A percentile compares a stretch with the other conserved stretches of the same genome.
These are phyloP conservation scores for Ceratobasidium sp. DNA, from an alignment of 1,284 basidiomycete genomes.

Conservation along the genomic window DNA sequence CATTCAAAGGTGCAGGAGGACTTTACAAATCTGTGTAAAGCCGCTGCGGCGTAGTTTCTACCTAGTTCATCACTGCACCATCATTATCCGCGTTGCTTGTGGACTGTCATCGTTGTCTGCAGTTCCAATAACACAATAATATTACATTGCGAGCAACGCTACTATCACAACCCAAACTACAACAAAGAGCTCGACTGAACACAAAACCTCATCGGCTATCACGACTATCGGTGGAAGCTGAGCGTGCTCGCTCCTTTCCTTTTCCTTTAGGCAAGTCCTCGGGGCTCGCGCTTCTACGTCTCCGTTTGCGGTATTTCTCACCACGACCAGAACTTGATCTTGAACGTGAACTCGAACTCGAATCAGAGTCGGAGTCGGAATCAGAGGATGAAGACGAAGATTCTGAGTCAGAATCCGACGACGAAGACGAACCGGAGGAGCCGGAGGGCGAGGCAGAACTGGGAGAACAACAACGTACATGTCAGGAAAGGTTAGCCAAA, in stretches of 20 bases:
- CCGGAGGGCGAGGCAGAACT: constrained; percentile 51
- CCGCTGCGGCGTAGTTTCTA: no score
- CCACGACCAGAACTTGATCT: constrained; percentile 39
- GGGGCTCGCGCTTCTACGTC: constrained; percentile 14
- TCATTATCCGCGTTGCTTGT: no score
- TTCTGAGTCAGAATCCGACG: constrained; percentile 61
- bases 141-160: constrained; percentile 24
- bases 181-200: no score
- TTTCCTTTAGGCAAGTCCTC: constrained; percentile 9
- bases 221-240: constrained; percentile 25
- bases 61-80: no score
- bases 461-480: neutral
- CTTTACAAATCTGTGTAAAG: constrained; percentile 6
- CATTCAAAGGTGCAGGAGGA: constrained; percentile 71
- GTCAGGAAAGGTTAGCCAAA: neutral
- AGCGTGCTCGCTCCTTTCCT: constrained; percentile 36
- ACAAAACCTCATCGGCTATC: constrained; percentile 21
- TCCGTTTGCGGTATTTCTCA: constrained; percentile 26
- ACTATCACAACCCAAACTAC: neutral
- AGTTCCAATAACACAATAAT: constrained; percentile 34
- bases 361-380: no score
- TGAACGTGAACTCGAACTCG: constrained; percentile 29
- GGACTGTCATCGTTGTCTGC: no score
- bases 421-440: constrained; percentile 42
- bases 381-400: constrained; percentile 45